phyloP scores from a whole-genome alignment of 2,329 filamentous ascomycete genomes.

The Xylariaceae sp. region DNA sequence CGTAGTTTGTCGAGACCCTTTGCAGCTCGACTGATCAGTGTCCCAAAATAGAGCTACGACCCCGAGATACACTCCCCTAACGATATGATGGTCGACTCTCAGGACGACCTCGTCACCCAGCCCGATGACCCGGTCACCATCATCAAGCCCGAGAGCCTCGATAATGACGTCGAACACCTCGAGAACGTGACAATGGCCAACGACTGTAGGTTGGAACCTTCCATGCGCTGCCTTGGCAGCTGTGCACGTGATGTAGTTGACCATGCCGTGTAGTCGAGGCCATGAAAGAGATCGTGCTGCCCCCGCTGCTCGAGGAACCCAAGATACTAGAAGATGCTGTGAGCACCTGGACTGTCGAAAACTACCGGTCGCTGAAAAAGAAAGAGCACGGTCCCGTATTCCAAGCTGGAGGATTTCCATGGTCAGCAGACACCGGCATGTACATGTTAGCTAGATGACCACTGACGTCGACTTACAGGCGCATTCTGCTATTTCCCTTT shows the following conservation, averaged over 20 bases:
- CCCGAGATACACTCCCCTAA: constrained; percentile 50
- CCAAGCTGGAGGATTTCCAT: constrained; percentile 80
- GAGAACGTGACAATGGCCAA: constrained; percentile 48
- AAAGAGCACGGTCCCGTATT: constrained; percentile 88
- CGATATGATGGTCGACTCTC: constrained; percentile 53
- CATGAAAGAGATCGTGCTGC: constrained; percentile 77
- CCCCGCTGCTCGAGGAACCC: constrained; percentile 68
- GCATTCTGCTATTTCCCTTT: constrained; percentile 89
- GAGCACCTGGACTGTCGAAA: constrained; percentile 82
- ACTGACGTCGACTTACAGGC: constrained; percentile 49
- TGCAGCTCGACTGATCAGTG: constrained; percentile 17
- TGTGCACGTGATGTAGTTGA: constrained; percentile 21
- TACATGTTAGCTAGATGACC: neutral
- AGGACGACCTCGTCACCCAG: constrained; percentile 50
- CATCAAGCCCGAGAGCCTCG: constrained; percentile 50
- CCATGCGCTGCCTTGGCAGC: neutral
- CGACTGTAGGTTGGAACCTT: constrained; percentile 46
- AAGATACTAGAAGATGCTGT: constrained; percentile 72
- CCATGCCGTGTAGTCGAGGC: constrained; percentile 60
- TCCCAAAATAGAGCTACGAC: constrained; percentile 45
- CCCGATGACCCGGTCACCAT: constrained; percentile 50
- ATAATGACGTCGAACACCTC: constrained; percentile 44
- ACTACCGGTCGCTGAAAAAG: constrained; percentile 72
- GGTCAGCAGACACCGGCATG: constrained; percentile 48
- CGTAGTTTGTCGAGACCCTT: neutral